These are phyloP conservation scores for Barnettozyma pratensis DNA, from an alignment of 805 yeast genomes.

Conservation along the genomic window DNA sequence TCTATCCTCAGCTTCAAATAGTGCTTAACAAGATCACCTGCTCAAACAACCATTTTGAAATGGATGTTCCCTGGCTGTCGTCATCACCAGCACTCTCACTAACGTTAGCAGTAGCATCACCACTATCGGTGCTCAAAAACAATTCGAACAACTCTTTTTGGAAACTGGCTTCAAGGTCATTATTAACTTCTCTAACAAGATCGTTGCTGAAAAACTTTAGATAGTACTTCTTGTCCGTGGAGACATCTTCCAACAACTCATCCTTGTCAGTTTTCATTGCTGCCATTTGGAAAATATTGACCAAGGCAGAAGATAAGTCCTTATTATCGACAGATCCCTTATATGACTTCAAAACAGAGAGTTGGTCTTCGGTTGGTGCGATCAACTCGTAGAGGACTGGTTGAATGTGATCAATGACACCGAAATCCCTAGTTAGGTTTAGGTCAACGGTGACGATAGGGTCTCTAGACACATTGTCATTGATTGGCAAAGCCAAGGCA, in stretches of 20 bases:
- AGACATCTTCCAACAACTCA: neutral
- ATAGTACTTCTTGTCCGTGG: neutral
- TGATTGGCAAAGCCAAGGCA: neutral
- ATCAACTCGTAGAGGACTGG: constrained; percentile 4
- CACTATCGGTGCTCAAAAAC: neutral
- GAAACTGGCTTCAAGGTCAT: neutral
- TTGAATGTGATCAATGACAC: neutral
- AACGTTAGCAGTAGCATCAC: no score
- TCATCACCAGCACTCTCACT: no score
- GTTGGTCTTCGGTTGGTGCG: neutral
- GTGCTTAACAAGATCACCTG: no score
- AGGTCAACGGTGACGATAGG: constrained; percentile 1
- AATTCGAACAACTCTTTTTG: neutral
- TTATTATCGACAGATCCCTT: neutral
- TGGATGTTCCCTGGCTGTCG: no score
- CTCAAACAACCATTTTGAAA: no score
- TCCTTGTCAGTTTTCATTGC: neutral
- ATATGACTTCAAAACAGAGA: neutral
- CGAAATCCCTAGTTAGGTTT: neutral
- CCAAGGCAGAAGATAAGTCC: neutral
- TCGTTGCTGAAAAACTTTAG: neutral
- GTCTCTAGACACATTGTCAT: neutral
- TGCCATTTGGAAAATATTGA: constrained; percentile 2
- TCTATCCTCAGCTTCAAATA: no score
- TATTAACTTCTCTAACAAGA: neutral